Evolutionary conservation across 1,284 basidiomycete genomes (phyloP).

Genomic region (Cryptococcus sp.): DNA sequence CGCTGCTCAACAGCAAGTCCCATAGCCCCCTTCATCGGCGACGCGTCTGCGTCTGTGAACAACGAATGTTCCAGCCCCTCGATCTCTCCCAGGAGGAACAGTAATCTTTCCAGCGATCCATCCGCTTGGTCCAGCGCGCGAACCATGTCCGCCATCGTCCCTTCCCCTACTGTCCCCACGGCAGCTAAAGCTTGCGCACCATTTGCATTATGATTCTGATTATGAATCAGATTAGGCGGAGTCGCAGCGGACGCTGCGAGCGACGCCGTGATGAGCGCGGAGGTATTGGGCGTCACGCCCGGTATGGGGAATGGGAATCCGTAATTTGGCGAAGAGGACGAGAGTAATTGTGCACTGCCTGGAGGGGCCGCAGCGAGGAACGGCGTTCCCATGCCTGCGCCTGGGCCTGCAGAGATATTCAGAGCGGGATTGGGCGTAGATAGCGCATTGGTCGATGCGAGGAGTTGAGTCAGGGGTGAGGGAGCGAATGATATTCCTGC

Average conservation of each 20-base stretch:
- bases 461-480: slow-evolving; percentile 17
- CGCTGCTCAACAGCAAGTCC: no score
- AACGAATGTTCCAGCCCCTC: no score
- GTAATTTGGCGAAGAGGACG: neutral
- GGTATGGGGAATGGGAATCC: neutral
- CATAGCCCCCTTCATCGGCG: no score
- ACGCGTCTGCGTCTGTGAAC: no score
- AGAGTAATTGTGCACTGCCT: neutral
- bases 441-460: slow-evolving; percentile 1
- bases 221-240: neutral
- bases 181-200: neutral
- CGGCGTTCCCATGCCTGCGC: neutral
- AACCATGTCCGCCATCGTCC: neutral
- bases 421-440: neutral
- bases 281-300: slow-evolving; percentile 17
- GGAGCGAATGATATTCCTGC: slow-evolving; percentile 14
- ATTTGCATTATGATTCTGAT: neutral
- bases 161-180: neutral
- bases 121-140: neutral
- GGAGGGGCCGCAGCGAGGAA: slow-evolving; percentile 3
- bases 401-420: neutral
- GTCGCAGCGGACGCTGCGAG: neutral
- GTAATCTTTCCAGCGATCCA: neutral
- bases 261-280: slow-evolving; percentile 6
- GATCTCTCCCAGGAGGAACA: neutral